phyloP scores from a whole-genome alignment of 495 filamentous ascomycete species.

The Podospora tetraspora region DNA sequence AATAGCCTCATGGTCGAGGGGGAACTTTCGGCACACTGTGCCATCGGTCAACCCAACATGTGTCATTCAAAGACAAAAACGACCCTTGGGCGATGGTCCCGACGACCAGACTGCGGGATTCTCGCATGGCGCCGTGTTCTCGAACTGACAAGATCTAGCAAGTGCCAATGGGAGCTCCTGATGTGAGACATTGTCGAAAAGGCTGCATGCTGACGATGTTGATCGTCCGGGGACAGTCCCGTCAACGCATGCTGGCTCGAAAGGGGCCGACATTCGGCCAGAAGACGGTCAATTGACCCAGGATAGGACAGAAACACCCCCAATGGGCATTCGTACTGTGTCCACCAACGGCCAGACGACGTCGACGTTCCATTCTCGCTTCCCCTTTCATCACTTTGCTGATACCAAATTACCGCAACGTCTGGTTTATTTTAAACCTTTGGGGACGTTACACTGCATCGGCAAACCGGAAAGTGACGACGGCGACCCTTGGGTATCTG shows the following conservation, averaged over 20 bases:
- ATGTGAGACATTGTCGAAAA: constrained; percentile 6
- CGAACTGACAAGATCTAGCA: neutral
- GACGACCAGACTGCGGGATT: constrained; percentile 1
- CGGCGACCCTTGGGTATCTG: constrained; percentile 9
- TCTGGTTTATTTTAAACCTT: neutral
- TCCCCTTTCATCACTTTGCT: neutral
- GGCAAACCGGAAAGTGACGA: constrained; percentile 6
- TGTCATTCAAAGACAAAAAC: neutral
- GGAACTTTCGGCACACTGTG: neutral
- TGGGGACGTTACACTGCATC: constrained; percentile 4
- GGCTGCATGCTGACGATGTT: constrained; percentile 1
- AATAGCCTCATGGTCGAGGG: neutral
- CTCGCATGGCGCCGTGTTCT: neutral
- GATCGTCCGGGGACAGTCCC: neutral
- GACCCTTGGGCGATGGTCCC: neutral
- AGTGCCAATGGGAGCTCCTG: neutral
- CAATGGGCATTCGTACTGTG: neutral
- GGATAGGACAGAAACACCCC: neutral
- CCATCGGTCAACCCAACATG: neutral
- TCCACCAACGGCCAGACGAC: neutral
- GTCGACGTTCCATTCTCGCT: neutral
- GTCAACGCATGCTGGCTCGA: neutral
- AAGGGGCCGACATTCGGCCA: neutral
- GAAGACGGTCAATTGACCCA: neutral
- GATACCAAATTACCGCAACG: neutral